Conservation (phyloP, 768 basidiomycete genomes). For the Mycena sanguinolenta region DNA sequence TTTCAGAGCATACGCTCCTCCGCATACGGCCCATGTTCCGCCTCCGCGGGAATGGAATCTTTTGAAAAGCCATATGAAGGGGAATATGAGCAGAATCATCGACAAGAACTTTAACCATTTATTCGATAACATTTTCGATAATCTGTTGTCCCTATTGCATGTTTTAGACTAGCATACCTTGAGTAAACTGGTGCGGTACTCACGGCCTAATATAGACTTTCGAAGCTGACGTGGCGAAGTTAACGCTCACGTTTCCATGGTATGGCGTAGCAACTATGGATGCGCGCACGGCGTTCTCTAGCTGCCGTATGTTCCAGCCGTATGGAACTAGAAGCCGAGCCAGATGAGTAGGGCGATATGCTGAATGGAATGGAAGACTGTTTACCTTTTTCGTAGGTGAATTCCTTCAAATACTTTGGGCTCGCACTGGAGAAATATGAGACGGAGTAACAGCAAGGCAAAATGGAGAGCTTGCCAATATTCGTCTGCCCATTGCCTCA, state of each 20-base stretch:
- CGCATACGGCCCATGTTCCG: conserved; percentile 82
- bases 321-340: conserved; percentile 47
- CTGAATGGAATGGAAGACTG: conserved; percentile 11
- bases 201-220: conserved; percentile 74
- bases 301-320: conserved; percentile 61
- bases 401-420: conserved; percentile 80
- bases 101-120: conserved; percentile 79
- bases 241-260: conserved; percentile 61
- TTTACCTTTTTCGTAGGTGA: conserved; percentile 74
- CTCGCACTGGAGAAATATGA: conserved; percentile 53
- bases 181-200: neutral
- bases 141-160: conserved; percentile 56
- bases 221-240: conserved; percentile 60
- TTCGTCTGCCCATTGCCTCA: conserved; percentile 87
- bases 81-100: conserved; percentile 79
- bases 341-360: conserved; percentile 2
- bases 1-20: conserved; percentile 82
- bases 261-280: conserved; percentile 61
- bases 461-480: conserved; percentile 61
- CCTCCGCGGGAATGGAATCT: conserved; percentile 77
- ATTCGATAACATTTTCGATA: conserved; percentile 78
- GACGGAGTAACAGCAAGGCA: neutral
- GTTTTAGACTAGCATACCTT: neutral
- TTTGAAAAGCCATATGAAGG: conserved; percentile 86
- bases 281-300: conserved; percentile 56